These are phyloP conservation scores for Suhomyces bolitotheri DNA, from an alignment of 1,139 yeast genomes.

Conservation along the genomic window DNA sequence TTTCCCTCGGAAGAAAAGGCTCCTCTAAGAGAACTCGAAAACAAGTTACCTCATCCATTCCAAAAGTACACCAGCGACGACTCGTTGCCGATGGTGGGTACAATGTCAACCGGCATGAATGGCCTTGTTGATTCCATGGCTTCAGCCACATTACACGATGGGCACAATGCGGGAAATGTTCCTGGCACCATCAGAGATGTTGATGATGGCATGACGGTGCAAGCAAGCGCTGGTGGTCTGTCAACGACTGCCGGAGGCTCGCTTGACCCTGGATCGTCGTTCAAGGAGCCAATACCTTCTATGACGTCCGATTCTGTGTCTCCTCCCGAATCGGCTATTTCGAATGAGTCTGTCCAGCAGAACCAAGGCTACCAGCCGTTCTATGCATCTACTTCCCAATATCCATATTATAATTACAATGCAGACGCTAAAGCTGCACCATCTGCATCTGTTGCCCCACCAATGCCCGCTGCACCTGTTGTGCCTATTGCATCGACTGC, in stretches of 20 bases:
- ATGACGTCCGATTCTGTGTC: slow-evolving; percentile 7
- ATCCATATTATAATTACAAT: slow-evolving; percentile 9
- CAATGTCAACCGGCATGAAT: not conserved
- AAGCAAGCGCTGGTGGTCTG: not conserved
- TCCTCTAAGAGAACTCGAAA: slow-evolving; percentile 10
- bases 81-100: slow-evolving; percentile 6
- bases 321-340: slow-evolving; percentile 12
- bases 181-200: not conserved
- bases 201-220: not conserved
- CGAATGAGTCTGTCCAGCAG: slow-evolving; percentile 5
- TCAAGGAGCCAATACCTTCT: slow-evolving; percentile 2
- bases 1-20: slow-evolving; percentile 4
- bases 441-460: slow-evolving; percentile 2
- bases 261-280: slow-evolving; percentile 6
- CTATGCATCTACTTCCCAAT: slow-evolving; percentile 5
- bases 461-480: not conserved
- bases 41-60: slow-evolving; percentile 12
- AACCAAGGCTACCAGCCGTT: slow-evolving; percentile 7
- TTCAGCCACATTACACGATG: slow-evolving; percentile 1
- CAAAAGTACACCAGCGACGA: slow-evolving; percentile 8
- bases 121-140: not conserved
- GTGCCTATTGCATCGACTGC: slow-evolving; percentile 1
- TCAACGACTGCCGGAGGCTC: not conserved
- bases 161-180: not conserved
- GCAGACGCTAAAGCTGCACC: slow-evolving; percentile 1